Conservation (phyloP, 768 basidiomycete genomes). For the Mycena haematopus region DNA sequence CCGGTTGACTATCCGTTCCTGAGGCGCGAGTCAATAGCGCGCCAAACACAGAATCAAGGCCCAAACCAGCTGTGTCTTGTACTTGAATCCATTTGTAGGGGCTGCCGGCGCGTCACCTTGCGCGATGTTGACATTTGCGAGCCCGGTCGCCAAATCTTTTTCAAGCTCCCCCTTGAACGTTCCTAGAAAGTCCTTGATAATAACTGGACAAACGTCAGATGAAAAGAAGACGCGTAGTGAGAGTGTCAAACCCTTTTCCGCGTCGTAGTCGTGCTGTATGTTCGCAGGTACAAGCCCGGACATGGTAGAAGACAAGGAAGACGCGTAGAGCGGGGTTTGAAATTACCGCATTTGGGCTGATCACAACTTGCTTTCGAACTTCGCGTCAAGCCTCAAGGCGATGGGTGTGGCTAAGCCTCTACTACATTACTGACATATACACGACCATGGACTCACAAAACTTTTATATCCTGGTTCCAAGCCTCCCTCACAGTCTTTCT, state of each 20-base stretch:
- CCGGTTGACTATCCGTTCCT: conserved; percentile 94
- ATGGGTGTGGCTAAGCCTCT: neutral
- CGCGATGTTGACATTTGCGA: conserved; percentile 77
- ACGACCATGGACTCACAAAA: neutral
- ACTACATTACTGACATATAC: neutral
- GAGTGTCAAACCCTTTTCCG: conserved; percentile 64
- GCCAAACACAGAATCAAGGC: conserved; percentile 34
- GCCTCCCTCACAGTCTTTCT: neutral
- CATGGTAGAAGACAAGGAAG: conserved; percentile 42
- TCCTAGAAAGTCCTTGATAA: conserved; percentile 73
- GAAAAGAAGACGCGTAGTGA: neutral
- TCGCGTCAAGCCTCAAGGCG: neutral
- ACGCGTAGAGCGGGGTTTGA: conserved; percentile 31
- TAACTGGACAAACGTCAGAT: conserved; percentile 49
- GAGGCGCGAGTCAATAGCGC: conserved; percentile 36
- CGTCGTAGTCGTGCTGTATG: conserved; percentile 69
- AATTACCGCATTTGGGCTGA: conserved; percentile 41
- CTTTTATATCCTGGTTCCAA: neutral
- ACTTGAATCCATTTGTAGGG: conserved; percentile 63
- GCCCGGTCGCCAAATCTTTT: conserved; percentile 69
- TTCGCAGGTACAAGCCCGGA: conserved; percentile 73
- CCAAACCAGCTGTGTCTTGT: conserved; percentile 83
- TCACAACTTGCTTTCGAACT: neutral
- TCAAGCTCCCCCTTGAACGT: conserved; percentile 64
- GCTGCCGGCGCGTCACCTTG: conserved; percentile 42